A percentile compares a stretch with the other conserved stretches of the same genome.
Conservation (phyloP, 768 basidiomycete genomes). For the Serpula lacrymans region DNA sequence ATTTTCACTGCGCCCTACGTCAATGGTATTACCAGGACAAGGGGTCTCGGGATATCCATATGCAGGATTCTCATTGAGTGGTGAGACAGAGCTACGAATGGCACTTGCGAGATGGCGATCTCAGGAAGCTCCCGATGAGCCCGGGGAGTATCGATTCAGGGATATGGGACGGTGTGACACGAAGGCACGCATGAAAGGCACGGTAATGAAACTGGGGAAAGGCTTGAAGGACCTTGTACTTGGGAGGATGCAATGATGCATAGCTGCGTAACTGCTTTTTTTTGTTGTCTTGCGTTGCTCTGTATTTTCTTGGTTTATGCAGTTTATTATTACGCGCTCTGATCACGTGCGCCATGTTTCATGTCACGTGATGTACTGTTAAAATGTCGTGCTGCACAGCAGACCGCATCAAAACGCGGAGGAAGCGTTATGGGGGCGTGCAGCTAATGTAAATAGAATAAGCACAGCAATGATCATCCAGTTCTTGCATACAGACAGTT, state of each 20-base stretch:
- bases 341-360: no score
- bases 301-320: no score
- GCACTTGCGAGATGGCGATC: slow-evolving; percentile 40
- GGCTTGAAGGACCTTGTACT: slow-evolving; percentile 30
- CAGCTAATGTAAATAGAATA: no score
- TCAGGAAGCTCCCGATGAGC: slow-evolving; percentile 26
- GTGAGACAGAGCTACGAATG: slow-evolving; percentile 58
- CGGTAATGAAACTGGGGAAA: slow-evolving; percentile 25
- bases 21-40: slow-evolving; percentile 20
- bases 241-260: slow-evolving; percentile 18
- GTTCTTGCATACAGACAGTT: no score
- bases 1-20: slow-evolving; percentile 24
- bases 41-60: slow-evolving; percentile 12
- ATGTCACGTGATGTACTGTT: no score
- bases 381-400: no score
- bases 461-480: no score
- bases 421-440: no score
- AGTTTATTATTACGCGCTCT: no score
- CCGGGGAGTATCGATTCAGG: slow-evolving; percentile 27
- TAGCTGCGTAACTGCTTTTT: neutral
- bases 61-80: slow-evolving; percentile 54
- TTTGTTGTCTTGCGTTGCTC: no score
- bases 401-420: no score
- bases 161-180: slow-evolving; percentile 20
- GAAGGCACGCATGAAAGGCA: slow-evolving; percentile 20